Conservation (phyloP, 495 filamentous ascomycete genomes). For the Penicillium taxi region DNA sequence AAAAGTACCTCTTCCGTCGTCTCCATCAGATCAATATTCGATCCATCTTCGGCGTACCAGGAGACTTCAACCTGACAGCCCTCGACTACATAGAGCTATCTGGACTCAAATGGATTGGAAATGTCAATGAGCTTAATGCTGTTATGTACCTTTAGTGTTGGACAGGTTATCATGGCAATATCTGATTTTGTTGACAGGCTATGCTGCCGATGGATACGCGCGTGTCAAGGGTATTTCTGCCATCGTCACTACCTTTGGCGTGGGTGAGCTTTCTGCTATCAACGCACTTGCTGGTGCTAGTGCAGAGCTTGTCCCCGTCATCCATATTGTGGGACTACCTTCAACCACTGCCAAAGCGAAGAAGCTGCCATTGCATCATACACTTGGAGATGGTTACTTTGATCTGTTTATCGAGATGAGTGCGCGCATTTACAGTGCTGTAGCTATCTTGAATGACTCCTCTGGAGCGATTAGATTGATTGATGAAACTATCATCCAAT, state of each 20-base stretch:
- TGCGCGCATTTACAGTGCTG: constrained; percentile 4
- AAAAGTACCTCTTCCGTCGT: constrained; percentile 58
- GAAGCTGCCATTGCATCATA: constrained; percentile 31
- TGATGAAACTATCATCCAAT: constrained; percentile 8
- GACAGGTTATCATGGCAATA: not conserved
- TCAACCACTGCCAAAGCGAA: constrained; percentile 15
- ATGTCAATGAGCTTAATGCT: constrained; percentile 71
- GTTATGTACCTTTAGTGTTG: constrained; percentile 19
- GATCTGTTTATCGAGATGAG: constrained; percentile 26
- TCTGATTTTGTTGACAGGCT: constrained; percentile 18
- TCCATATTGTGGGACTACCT: constrained; percentile 66
- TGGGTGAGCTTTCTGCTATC: constrained; percentile 67
- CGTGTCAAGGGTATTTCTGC: constrained; percentile 61
- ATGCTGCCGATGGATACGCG: constrained; percentile 75
- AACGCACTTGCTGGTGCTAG: constrained; percentile 65
- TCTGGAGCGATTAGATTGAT: constrained; percentile 6
- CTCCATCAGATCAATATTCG: constrained; percentile 59
- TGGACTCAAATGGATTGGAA: constrained; percentile 66
- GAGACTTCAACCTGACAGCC: constrained; percentile 63
- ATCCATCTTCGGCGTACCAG: constrained; percentile 59
- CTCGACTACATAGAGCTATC: constrained; percentile 57
- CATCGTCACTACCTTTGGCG: constrained; percentile 69
- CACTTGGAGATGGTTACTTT: constrained; percentile 32
- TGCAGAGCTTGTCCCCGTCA: constrained; percentile 66
- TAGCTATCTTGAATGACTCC: constrained; percentile 2